Evolutionary conservation across 176 grass and related monocot species (phyloP).

Genomic region (Carex myosuroides): DNA sequence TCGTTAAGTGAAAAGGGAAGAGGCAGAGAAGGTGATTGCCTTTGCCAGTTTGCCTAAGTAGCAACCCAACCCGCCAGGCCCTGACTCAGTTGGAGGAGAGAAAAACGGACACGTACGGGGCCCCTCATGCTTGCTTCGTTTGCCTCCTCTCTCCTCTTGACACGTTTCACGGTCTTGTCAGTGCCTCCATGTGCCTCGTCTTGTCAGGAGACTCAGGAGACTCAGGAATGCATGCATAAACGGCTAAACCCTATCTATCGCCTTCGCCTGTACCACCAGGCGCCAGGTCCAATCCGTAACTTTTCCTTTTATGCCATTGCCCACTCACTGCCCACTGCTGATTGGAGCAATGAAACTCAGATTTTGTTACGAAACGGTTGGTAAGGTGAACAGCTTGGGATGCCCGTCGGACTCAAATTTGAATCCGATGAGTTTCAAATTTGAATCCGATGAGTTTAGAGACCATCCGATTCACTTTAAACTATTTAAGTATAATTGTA

Average conservation of each 20-base stretch:
- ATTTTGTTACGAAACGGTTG: no score
- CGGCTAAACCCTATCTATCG: not conserved
- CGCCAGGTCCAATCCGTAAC: not conserved
- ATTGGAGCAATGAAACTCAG: no score
- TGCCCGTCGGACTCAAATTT: no score
- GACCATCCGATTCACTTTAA: no score
- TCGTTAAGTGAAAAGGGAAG: not conserved
- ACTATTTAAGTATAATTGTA: no score
- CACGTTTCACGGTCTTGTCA: not conserved
- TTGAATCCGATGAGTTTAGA: no score
- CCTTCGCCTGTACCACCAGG: not conserved
- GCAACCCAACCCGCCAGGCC: slow-evolving; percentile 5
- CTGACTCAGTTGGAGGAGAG: not conserved
- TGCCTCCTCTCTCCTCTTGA: not conserved
- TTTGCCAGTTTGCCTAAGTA: not conserved
- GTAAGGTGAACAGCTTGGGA: no score
- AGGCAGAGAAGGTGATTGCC: not conserved
- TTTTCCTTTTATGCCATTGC: no score
- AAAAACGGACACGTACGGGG: slow-evolving; percentile 15
- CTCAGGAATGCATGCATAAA: no score
- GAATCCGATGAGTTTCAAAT: no score
- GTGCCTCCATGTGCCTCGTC: not conserved
- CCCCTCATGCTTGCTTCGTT: not conserved
- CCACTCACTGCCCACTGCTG: no score
- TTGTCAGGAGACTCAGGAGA: not conserved